Conservation (phyloP, 2,329 filamentous ascomycete genomes). For the Blastomyces percursus region DNA sequence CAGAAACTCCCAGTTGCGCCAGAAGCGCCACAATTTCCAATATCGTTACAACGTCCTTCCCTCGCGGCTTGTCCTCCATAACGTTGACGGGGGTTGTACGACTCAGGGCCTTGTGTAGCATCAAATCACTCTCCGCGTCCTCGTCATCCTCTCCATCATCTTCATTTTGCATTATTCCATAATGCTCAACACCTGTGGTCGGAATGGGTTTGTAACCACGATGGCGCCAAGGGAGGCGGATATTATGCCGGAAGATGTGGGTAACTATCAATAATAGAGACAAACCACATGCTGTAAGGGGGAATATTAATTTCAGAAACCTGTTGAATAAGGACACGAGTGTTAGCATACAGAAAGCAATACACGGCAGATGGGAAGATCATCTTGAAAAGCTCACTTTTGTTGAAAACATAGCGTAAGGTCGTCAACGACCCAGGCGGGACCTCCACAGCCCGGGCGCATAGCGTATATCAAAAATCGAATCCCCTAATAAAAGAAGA, state of each 20-base stretch:
- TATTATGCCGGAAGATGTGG: constrained; percentile 46
- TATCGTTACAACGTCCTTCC: constrained; percentile 57
- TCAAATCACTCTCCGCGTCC: constrained; percentile 40
- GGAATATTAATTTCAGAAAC: constrained; percentile 70
- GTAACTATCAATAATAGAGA: constrained; percentile 58
- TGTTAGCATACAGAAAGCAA: neutral
- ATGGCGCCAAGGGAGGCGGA: constrained; percentile 40
- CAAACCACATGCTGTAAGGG: constrained; percentile 56
- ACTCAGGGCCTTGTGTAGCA: constrained; percentile 45
- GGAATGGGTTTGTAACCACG: constrained; percentile 45
- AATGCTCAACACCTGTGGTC: constrained; percentile 30
- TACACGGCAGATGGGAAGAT: neutral
- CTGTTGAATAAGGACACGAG: constrained; percentile 36
- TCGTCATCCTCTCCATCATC: constrained; percentile 27
- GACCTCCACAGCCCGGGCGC: constrained; percentile 43
- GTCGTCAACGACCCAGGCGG: constrained; percentile 52
- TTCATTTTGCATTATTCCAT: constrained; percentile 51
- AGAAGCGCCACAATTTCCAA: constrained; percentile 66
- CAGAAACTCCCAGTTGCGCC: constrained; percentile 59
- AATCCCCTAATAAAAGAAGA: neutral
- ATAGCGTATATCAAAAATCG: neutral
- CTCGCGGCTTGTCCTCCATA: constrained; percentile 64
- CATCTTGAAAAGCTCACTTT: constrained; percentile 31
- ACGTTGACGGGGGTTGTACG: constrained; percentile 39
- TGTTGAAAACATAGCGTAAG: constrained; percentile 51